phyloP scores from a whole-genome alignment of 495 filamentous ascomycete species.

The Choiromyces venosus region DNA sequence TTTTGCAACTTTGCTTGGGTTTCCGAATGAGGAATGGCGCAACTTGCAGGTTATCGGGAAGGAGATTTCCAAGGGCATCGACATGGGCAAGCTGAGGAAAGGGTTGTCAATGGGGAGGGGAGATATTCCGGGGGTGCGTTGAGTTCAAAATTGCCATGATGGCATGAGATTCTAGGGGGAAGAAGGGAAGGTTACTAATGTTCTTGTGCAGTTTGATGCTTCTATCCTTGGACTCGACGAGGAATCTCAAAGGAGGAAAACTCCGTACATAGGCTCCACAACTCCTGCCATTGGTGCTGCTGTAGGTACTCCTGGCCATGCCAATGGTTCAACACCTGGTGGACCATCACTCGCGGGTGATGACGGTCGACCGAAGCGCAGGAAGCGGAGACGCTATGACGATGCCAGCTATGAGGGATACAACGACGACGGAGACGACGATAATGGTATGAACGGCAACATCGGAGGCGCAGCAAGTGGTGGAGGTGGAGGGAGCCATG shows the following conservation, averaged over 20 bases:
- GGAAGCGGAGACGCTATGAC: slow-evolving; percentile 62
- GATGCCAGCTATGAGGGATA: slow-evolving; percentile 66
- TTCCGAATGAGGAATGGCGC: slow-evolving; percentile 64
- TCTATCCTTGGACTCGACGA: slow-evolving; percentile 55
- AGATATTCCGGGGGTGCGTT: slow-evolving; percentile 41
- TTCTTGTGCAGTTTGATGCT: slow-evolving; percentile 36
- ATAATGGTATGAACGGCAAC: slow-evolving; percentile 40
- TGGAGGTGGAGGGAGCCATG: slow-evolving; percentile 14
- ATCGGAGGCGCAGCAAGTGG: slow-evolving; percentile 28
- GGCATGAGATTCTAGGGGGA: not conserved
- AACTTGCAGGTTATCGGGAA: slow-evolving; percentile 60
- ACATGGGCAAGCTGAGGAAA: slow-evolving; percentile 37
- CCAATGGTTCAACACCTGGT: slow-evolving; percentile 43
- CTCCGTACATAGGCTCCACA: slow-evolving; percentile 22
- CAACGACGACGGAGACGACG: slow-evolving; percentile 58
- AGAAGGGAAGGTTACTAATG: slow-evolving; percentile 6
- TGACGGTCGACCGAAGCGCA: slow-evolving; percentile 53
- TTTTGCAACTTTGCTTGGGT: slow-evolving; percentile 47
- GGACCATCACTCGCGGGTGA: slow-evolving; percentile 43
- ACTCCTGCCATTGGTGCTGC: slow-evolving; percentile 23
- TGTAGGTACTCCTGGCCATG: slow-evolving; percentile 33
- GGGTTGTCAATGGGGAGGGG: slow-evolving; percentile 37
- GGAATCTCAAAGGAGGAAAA: slow-evolving; percentile 44
- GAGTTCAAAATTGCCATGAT: not conserved
- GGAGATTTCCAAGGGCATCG: slow-evolving; percentile 46